phyloP scores from a whole-genome alignment of 768 basidiomycete species.

The Boletus subcaerulescens region DNA sequence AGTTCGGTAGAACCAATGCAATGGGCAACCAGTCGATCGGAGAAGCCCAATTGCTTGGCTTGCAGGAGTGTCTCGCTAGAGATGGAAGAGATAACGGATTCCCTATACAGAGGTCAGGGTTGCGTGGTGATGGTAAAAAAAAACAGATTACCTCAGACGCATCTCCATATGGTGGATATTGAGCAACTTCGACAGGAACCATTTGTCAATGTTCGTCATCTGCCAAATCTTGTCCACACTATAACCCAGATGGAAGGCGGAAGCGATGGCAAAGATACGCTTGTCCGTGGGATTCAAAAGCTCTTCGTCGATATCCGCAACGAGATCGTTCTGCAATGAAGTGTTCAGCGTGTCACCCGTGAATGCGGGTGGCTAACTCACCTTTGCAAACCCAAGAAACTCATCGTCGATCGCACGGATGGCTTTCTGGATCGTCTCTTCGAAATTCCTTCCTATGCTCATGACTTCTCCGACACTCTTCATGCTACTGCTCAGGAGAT shows the following conservation, averaged over 20 bases:
- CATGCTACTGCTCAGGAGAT: constrained; percentile 91
- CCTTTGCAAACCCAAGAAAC: constrained; percentile 90
- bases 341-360: background rate
- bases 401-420: constrained; percentile 95
- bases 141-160: constrained; percentile 56
- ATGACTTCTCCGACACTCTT: constrained; percentile 99
- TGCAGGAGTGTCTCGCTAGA: constrained; percentile 62
- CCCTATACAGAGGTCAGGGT: constrained; percentile 37
- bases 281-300: constrained; percentile 94
- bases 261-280: constrained; percentile 94
- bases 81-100: constrained; percentile 63
- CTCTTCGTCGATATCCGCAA: constrained; percentile 91
- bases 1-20: constrained; percentile 90
- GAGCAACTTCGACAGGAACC: constrained; percentile 91
- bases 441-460: constrained; percentile 97
- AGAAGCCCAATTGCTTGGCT: constrained; percentile 95
- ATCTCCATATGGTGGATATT: constrained; percentile 83
- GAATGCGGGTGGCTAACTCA: constrained; percentile 20
- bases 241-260: constrained; percentile 90
- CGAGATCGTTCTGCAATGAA: constrained; percentile 69
- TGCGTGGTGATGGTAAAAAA: background rate
- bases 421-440: constrained; percentile 98
- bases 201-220: constrained; percentile 98
- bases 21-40: constrained; percentile 83
- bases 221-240: constrained; percentile 95